Evolutionary conservation across 345 rosid species (phyloP), one percentile per base, ranked within the genome.

Genomic region (Populus tremula): DNA sequence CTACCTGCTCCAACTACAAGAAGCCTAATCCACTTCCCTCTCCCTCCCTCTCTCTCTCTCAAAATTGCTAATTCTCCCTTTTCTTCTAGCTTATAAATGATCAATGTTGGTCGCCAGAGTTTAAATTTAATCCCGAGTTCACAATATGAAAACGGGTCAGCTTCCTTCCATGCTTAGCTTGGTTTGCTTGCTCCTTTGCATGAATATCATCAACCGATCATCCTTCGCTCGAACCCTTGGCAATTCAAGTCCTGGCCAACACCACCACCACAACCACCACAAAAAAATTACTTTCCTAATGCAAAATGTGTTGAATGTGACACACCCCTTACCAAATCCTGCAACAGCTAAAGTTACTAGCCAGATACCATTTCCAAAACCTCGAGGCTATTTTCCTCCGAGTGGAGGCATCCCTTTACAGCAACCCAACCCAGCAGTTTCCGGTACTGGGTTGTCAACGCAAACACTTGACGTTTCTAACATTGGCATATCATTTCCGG

Each of bases 351-450:
- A 80, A 64, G 64, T 81, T 69, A 75, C 85, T 2, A 69, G 62
- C 54, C 83, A 54, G 50, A 82, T 88, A 13, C 91, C 91, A 33
- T 90, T 90, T 59, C 74, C 84, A 1, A 88, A 90, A 73, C 90
- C 90, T 27, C 47, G 74, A 62, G 88, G 87, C 54, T 73, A 75
- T 35, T 88, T 88, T 21, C 91, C 91, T 76, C 90, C 87, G 5
- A 69, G 18, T 4, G 76, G 73, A 43, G 91, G 90, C 36, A 88
- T 90, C 75, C 91, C 90, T 1, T 14, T 88, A 20, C 73, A 83
- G 1, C 81, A 82, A 70, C 71, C 87, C 5, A 17, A 64, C 36
- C 85, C 85, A 2, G n/a, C 67, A 16, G 17, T 36, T 54, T 79
- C 79, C 0, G 70, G 20, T 27, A 5, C 80, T 4, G 83, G 82